Percentiles rank a stretch among this genome's conserved stretches.
phyloP scores from a whole-genome alignment of 2,329 filamentous ascomycete genomes.

The Coniochaeta ligniaria region DNA sequence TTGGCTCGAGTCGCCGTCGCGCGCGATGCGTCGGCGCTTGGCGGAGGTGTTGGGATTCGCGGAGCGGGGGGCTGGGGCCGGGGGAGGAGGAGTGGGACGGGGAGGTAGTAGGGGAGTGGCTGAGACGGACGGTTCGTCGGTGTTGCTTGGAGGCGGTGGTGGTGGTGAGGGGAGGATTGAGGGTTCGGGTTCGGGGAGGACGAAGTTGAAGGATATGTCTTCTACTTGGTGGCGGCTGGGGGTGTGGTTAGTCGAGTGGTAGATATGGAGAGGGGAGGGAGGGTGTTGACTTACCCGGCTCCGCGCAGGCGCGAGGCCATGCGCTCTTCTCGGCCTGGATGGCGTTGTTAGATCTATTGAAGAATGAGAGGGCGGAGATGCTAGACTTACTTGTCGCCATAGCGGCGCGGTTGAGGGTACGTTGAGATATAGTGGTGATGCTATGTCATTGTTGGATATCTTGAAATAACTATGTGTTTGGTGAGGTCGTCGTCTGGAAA shows the following conservation, averaged over 20 bases:
- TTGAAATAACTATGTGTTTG: no score
- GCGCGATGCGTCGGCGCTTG: constrained; percentile 32
- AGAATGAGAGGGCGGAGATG: neutral
- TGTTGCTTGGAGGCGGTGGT: no score
- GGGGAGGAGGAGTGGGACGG: constrained; percentile 10
- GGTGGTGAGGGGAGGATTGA: constrained; percentile 3
- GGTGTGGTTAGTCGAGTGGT: neutral
- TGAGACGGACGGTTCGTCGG: constrained; percentile 6
- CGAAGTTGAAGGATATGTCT: constrained; percentile 52
- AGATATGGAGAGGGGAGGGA: neutral
- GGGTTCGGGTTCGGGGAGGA: constrained; percentile 22
- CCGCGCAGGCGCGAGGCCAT: constrained; percentile 1
- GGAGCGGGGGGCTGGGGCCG: constrained; percentile 18
- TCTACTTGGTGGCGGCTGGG: constrained; percentile 48
- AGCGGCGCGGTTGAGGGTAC: neutral
- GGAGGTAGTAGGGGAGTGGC: constrained; percentile 2
- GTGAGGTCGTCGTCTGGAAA: neutral
- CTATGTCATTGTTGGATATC: neutral
- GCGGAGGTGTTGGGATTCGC: constrained; percentile 40
- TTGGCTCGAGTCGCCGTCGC: constrained; percentile 8
- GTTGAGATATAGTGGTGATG: neutral
- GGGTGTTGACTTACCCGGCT: neutral
- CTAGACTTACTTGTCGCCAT: neutral
- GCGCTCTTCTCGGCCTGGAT: neutral
- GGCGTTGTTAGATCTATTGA: neutral